phyloP scores from a whole-genome alignment of 2,329 filamentous ascomycete genomes.

The Talaromyces sp. region DNA sequence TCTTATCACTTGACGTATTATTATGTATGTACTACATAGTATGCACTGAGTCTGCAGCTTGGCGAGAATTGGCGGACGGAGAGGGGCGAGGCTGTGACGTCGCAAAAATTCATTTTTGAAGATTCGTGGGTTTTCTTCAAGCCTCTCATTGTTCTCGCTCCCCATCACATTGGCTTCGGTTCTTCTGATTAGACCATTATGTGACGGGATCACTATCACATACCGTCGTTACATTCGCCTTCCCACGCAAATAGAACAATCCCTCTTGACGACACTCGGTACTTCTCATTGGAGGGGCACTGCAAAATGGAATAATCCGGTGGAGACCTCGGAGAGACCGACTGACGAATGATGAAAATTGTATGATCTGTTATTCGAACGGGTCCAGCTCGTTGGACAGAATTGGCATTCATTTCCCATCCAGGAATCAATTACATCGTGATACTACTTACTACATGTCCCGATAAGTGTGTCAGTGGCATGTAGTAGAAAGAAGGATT shows the following conservation, averaged over 20 bases:
- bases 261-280: neutral
- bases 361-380: neutral
- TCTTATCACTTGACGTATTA: neutral
- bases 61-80: neutral
- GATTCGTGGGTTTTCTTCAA: neutral
- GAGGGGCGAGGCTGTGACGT: conserved; percentile 5
- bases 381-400: neutral
- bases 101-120: neutral
- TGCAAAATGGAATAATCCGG: neutral
- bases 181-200: neutral
- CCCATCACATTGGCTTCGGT: neutral
- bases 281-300: neutral
- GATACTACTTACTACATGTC: neutral
- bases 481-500: conserved; percentile 15
- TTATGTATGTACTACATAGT: neutral
- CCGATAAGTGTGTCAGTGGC: neutral
- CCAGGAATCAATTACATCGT: neutral
- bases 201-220: neutral
- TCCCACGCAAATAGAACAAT: neutral
- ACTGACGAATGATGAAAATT: neutral
- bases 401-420: neutral
- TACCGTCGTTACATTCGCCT: neutral
- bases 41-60: neutral
- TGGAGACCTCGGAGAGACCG: conserved; percentile 6
- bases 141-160: neutral